Base-by-base conservation (phyloP, 108 stramenopile species). In the Epithemia pelagica region DNA sequence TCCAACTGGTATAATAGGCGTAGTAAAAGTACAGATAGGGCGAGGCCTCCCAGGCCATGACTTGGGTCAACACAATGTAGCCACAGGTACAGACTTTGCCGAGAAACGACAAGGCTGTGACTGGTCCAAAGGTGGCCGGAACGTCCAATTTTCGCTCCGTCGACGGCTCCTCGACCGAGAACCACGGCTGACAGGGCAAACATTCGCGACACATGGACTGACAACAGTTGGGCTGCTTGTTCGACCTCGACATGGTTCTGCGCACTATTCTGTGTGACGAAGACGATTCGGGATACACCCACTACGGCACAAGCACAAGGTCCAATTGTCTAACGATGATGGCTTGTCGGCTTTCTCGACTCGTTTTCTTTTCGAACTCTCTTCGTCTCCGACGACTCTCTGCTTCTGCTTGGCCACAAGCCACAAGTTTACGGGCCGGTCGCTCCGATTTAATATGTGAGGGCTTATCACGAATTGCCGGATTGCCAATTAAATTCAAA, bases 41-140 rank as follows among this genome's bases (percentile, higher is more conserved):
- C 56, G 56, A 58, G 18, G 7, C 52, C 46, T 1, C 27, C 65
- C 53, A 54, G 26, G 26, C 24, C 53, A 26, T 52, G 10, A 52
- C 54, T 27, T 52, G 25, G 27, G 53, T 66, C 25, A 7, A 8
- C 23, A 33, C 52, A 28, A 56, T 57, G n/a, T 52, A 66, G 2
- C 30, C 26, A 22, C 23, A 28, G 15, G 30, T 31, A 10, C 5
- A n/a, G 27, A 32, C 2, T 53, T 54, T 54, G 27, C 7, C 54
- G 24, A 66, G 18, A 27, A 66, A 20, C 2, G 28, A 52, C 10
- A 28, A 29, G 10, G 20, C 10, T 10, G 54, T 25, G 1, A 19
- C 24, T 27, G 65, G 65, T 26, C 46, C 65, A 66, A 66, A 66
- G 26, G 54, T 28, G 3, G 5, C 65, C 3, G 65, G 23, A 66